Evolutionary conservation across 2,329 filamentous ascomycete species (phyloP).

Genomic region (Colletotrichum brevisporum): DNA sequence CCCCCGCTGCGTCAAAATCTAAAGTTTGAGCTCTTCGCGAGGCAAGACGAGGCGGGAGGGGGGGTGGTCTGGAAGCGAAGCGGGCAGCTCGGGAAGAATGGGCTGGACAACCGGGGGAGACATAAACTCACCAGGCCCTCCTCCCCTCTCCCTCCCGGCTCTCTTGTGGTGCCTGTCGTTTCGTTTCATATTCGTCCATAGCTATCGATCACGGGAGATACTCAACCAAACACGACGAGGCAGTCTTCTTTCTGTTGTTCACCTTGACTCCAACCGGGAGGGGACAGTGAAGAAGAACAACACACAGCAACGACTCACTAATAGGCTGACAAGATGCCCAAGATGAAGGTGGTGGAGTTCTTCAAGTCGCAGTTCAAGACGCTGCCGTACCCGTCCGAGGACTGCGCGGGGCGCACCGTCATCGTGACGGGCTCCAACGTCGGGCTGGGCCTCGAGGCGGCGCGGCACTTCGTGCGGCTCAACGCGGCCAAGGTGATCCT

Average conservation of each 20-base stretch:
- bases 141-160: not conserved
- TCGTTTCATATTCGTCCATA: not conserved
- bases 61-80: too few relatives aligned
- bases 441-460: slow-evolving; percentile 59
- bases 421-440: slow-evolving; percentile 61
- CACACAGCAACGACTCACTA: not conserved
- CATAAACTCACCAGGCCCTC: slow-evolving; percentile 28
- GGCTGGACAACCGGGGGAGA: slow-evolving; percentile 9
- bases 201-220: slow-evolving; percentile 2
- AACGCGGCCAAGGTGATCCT: slow-evolving; percentile 58
- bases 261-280: not conserved
- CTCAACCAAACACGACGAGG: not conserved
- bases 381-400: slow-evolving; percentile 49
- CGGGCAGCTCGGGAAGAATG: too few relatives aligned
- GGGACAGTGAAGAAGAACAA: not conserved
- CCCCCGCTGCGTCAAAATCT: slow-evolving; percentile 7
- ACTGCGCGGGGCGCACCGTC: slow-evolving; percentile 53
- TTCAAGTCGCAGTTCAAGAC: slow-evolving; percentile 43
- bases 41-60: not conserved
- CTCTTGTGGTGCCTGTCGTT: slow-evolving; percentile 1
- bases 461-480: slow-evolving; percentile 56
- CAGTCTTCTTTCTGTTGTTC: not conserved
- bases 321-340: not conserved
- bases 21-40: slow-evolving; percentile 22
- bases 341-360: slow-evolving; percentile 33